phyloP scores from a whole-genome alignment of 805 yeast genomes.

The Kuraishia capsulata region DNA sequence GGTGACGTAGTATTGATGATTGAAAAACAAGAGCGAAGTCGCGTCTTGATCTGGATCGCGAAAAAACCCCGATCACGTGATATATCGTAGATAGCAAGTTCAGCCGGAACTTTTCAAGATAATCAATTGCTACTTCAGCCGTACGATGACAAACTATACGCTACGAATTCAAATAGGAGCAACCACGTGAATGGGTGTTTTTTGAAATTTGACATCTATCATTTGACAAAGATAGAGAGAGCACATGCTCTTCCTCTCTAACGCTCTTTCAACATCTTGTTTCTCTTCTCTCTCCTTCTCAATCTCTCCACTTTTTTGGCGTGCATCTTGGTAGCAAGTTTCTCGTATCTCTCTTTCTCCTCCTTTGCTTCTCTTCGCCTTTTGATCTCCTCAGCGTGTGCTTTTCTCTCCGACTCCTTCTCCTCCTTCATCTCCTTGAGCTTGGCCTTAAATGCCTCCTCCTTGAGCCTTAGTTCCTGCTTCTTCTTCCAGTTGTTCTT shows the following conservation, averaged over 20 bases:
- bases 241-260: background rate
- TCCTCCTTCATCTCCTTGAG: slow-evolving; percentile 71
- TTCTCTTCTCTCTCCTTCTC: slow-evolving; percentile 88
- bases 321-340: slow-evolving; percentile 79
- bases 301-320: slow-evolving; percentile 86
- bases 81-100: too few species aligned
- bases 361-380: slow-evolving; percentile 74
- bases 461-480: slow-evolving; percentile 56
- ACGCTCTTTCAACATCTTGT: slow-evolving; percentile 32
- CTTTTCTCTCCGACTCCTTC: slow-evolving; percentile 51
- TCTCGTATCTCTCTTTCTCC: slow-evolving; percentile 83
- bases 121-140: too few species aligned
- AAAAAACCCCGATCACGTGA: too few species aligned
- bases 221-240: too few species aligned
- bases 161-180: too few species aligned
- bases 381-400: slow-evolving; percentile 47
- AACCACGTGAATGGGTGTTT: too few species aligned
- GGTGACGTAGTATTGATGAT: too few species aligned
- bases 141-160: too few species aligned
- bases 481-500: slow-evolving; percentile 56
- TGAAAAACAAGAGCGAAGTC: too few species aligned
- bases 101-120: too few species aligned
- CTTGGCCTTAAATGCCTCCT: slow-evolving; percentile 58
- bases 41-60: too few species aligned
- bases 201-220: too few species aligned